These are phyloP conservation scores for Rhizoctonia solani DNA, from an alignment of 1,284 basidiomycete genomes.

Conservation along the genomic window DNA sequence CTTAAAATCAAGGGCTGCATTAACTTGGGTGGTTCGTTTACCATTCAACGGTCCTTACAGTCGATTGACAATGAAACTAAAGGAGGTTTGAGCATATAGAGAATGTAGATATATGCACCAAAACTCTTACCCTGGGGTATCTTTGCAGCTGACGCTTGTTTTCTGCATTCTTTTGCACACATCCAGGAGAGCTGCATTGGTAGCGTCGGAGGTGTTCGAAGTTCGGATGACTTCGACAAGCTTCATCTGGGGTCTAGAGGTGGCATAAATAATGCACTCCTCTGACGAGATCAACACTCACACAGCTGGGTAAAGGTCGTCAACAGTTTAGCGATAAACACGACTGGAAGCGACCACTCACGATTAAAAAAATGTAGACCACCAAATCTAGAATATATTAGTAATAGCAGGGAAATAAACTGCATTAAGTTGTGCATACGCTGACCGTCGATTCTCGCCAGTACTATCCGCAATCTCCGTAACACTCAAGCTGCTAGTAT, in stretches of 20 bases:
- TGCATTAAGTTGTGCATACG: slow-evolving; percentile 40
- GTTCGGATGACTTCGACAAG: slow-evolving; percentile 59
- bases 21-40: not conserved
- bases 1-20: slow-evolving; percentile 15
- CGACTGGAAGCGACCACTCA: slow-evolving; percentile 36
- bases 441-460: slow-evolving; percentile 46
- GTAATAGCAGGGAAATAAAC: not conserved
- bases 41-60: slow-evolving; percentile 40
- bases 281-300: slow-evolving; percentile 13
- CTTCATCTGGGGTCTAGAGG: slow-evolving; percentile 54
- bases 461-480: slow-evolving; percentile 52
- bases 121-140: slow-evolving; percentile 51
- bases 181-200: slow-evolving; percentile 51
- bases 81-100: not conserved
- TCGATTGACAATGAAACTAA: slow-evolving; percentile 51
- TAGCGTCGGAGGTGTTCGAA: slow-evolving; percentile 51
- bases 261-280: not conserved
- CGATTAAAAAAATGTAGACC: slow-evolving; percentile 60
- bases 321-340: not conserved
- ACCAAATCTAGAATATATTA: slow-evolving; percentile 45
- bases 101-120: not conserved
- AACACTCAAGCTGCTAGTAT: slow-evolving; percentile 58
- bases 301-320: slow-evolving; percentile 34
- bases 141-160: slow-evolving; percentile 56
- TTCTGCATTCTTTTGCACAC: slow-evolving; percentile 57